Percentiles rank a stretch among this genome's conserved stretches.
phyloP scores from a whole-genome alignment of 1,284 basidiomycete species.

The Pyrrhoderma noxium region DNA sequence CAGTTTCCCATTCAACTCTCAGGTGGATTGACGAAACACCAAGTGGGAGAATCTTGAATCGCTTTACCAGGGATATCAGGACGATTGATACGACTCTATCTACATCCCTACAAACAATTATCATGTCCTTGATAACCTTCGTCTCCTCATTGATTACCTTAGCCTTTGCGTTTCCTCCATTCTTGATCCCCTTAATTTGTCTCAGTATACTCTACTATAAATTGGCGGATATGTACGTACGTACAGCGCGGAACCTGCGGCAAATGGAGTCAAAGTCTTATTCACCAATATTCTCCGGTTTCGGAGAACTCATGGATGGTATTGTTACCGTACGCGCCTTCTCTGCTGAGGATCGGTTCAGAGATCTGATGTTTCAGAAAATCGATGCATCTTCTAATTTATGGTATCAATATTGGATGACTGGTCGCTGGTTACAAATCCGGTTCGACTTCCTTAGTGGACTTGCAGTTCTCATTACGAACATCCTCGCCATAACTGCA shows the following conservation, averaged over 20 bases:
- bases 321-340: conserved; percentile 84
- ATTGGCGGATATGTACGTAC: conserved; percentile 65
- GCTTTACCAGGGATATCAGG: conserved; percentile 80
- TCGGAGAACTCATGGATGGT: conserved; percentile 46
- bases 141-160: conserved; percentile 46
- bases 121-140: conserved; percentile 66
- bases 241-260: conserved; percentile 69
- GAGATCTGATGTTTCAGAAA: conserved; percentile 61
- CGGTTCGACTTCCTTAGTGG: conserved; percentile 47
- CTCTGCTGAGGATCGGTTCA: conserved; percentile 74
- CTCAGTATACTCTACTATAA: conserved; percentile 57
- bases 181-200: conserved; percentile 62
- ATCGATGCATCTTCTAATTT: conserved; percentile 35
- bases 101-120: conserved; percentile 64
- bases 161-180: conserved; percentile 61
- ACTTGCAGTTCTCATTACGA: conserved; percentile 57
- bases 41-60: conserved; percentile 84
- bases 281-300: conserved; percentile 71
- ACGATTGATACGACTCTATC: conserved; percentile 78
- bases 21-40: conserved; percentile 36
- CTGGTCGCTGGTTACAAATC: conserved; percentile 23
- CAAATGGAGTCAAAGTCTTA: conserved; percentile 71
- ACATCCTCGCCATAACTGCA: conserved; percentile 46
- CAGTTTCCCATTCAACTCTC: conserved; percentile 44
- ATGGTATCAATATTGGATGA: conserved; percentile 18